These are phyloP conservation scores for Epichloe festucae DNA, from an alignment of 2,329 filamentous ascomycete genomes.

Conservation along the genomic window DNA sequence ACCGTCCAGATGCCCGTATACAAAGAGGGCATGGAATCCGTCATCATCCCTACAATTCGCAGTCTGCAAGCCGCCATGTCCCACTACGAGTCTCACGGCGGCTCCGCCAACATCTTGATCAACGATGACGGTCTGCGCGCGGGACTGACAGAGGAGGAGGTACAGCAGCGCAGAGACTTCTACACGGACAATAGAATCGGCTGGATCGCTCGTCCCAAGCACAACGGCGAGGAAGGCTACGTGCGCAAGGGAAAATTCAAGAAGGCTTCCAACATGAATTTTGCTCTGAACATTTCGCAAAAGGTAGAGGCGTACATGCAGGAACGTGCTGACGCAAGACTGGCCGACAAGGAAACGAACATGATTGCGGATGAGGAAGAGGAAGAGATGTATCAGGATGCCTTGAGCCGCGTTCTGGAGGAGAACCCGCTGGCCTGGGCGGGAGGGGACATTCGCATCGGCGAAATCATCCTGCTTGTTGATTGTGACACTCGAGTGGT, in stretches of 20 bases:
- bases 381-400: conserved; percentile 34
- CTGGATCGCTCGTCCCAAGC: conserved; percentile 31
- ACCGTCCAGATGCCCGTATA: conserved; percentile 26
- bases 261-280: conserved; percentile 69
- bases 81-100: conserved; percentile 34
- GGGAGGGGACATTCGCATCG: conserved; percentile 46
- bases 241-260: conserved; percentile 53
- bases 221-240: conserved; percentile 35
- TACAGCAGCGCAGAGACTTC: conserved; percentile 30
- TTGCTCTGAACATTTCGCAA: conserved; percentile 47
- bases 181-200: conserved; percentile 36
- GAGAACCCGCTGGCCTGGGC: conserved; percentile 38
- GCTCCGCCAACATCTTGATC: conserved; percentile 40
- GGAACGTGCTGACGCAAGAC: conserved; percentile 12
- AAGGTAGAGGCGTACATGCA: conserved; percentile 48
- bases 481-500: conserved; percentile 55
- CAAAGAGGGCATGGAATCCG: conserved; percentile 26
- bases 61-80: conserved; percentile 36
- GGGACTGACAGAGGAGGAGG: conserved; percentile 27
- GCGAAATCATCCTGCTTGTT: conserved; percentile 52
- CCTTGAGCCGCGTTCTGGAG: conserved; percentile 35
- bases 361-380: conserved; percentile 19
- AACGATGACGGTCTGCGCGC: conserved; percentile 52
- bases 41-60: conserved; percentile 36
- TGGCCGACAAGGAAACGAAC: conserved; percentile 9